Evolutionary conservation across 140 eudicot species (phyloP).

Genomic region (Anethum foeniculum): DNA sequence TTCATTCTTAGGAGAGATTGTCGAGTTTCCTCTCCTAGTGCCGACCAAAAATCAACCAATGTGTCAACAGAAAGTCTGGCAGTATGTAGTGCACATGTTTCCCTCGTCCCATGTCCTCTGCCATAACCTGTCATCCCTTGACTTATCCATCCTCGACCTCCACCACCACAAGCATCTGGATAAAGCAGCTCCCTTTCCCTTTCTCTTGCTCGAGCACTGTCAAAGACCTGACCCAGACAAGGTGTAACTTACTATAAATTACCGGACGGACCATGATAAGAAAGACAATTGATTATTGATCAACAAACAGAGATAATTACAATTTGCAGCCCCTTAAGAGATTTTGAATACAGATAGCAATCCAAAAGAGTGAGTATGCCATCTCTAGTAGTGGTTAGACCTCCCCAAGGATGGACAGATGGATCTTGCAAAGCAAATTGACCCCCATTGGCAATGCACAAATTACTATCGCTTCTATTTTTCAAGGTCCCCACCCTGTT

Average conservation of each 20-base stretch:
- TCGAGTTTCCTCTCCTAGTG: constrained; percentile 93
- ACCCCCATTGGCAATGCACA: constrained; percentile 30
- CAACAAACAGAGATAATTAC: constrained; percentile 24
- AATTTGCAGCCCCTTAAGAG: constrained; percentile 84
- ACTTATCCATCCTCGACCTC: constrained; percentile 94
- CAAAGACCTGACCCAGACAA: constrained; percentile 61
- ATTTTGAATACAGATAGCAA: constrained; percentile 73
- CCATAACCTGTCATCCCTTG: constrained; percentile 89
- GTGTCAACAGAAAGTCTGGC: constrained; percentile 94
- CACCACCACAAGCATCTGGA: constrained; percentile 99
- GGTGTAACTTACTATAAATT: constrained; percentile 19
- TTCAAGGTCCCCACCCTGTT: constrained; percentile 28
- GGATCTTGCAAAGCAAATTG: constrained; percentile 82
- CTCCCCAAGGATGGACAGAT: constrained; percentile 99
- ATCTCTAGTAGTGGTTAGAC: constrained; percentile 77
- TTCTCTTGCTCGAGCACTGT: constrained; percentile 89
- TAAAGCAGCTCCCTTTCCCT: constrained; percentile 84
- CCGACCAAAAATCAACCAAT: constrained; percentile 98
- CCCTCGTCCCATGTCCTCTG: constrained; percentile 93
- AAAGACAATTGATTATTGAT: constrained; percentile 7
- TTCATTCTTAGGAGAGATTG: constrained; percentile 87
- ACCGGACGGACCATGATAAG: constrained; percentile 6
- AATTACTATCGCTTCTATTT: constrained; percentile 33
- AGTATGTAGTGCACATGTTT: constrained; percentile 95
- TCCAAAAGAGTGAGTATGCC: constrained; percentile 84